These are phyloP conservation scores for Cercospora sp. DNA, from an alignment of 2,329 filamentous ascomycete species.

Conservation along the genomic window DNA sequence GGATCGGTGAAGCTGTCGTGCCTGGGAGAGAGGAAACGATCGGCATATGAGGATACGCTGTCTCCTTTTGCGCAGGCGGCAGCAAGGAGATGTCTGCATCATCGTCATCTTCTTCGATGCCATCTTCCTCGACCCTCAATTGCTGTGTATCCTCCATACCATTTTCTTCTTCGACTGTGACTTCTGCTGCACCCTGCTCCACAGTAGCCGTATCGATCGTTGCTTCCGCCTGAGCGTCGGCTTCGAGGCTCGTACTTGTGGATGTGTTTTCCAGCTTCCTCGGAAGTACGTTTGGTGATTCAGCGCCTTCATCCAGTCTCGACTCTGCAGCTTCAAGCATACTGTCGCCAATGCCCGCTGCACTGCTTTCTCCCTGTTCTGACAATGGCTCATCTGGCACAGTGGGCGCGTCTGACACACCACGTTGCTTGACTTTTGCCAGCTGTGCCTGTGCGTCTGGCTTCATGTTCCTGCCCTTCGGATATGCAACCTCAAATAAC, in stretches of 20 bases:
- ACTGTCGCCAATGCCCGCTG: conserved; percentile 12
- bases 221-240: not conserved
- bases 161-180: not conserved
- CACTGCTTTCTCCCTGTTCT: not conserved
- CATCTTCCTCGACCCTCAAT: conserved; percentile 8
- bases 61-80: conserved; percentile 72
- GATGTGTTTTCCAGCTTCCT: not conserved
- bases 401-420: not conserved
- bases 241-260: not conserved
- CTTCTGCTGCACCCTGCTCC: not conserved
- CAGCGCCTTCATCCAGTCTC: not conserved
- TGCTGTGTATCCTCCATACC: not conserved
- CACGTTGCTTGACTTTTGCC: conserved; percentile 15
- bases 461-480: conserved; percentile 58
- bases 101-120: conserved; percentile 30
- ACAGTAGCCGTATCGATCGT: not conserved
- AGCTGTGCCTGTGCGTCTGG: conserved; percentile 10
- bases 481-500: conserved; percentile 83
- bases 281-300: not conserved
- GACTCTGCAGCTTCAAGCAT: conserved; percentile 13
- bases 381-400: not conserved
- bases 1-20: conserved; percentile 92
- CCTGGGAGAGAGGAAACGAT: conserved; percentile 83
- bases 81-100: conserved; percentile 55
- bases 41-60: conserved; percentile 79